These are phyloP conservation scores for Cladorrhinum samala DNA, from an alignment of 495 filamentous ascomycete genomes.

Conservation along the genomic window DNA sequence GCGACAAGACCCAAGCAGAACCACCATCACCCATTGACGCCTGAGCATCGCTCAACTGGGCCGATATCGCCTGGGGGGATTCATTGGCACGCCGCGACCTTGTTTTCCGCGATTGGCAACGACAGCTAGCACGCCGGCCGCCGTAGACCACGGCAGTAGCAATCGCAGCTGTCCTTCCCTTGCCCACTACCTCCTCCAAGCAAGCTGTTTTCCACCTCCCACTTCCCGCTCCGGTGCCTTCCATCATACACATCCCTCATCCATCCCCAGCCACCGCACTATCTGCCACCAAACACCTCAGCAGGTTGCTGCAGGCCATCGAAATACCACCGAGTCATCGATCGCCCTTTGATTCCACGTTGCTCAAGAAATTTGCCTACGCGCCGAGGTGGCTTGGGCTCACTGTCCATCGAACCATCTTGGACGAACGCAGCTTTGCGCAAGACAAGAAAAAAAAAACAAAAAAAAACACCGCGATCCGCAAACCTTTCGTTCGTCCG, in stretches of 20 bases:
- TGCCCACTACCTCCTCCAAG: neutral
- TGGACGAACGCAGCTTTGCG: too few relatives aligned
- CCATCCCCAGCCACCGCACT: slow-evolving; percentile 14
- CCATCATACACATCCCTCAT: neutral
- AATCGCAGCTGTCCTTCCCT: neutral
- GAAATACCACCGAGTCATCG: too few relatives aligned
- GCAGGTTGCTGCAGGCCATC: too few relatives aligned
- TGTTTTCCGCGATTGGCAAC: neutral
- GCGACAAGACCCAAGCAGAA: slow-evolving; percentile 23
- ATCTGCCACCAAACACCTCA: neutral
- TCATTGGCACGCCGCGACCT: neutral
- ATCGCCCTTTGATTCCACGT: too few relatives aligned
- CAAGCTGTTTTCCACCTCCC: neutral
- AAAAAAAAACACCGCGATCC: too few relatives aligned
- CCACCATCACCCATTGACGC: slow-evolving; percentile 30
- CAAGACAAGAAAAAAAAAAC: too few relatives aligned
- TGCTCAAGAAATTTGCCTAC: too few relatives aligned
- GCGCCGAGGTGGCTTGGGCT: too few relatives aligned
- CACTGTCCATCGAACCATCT: too few relatives aligned
- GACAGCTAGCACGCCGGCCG: too few relatives aligned
- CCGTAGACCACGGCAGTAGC: neutral
- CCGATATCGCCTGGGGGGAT: neutral
- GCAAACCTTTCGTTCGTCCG: too few relatives aligned
- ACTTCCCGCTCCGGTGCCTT: neutral
- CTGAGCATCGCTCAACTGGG: slow-evolving; percentile 17